Percentiles rank a stretch among this genome's conserved stretches.
Conservation (phyloP, 257 asterid genomes). For the Rubia yunnanensis region DNA sequence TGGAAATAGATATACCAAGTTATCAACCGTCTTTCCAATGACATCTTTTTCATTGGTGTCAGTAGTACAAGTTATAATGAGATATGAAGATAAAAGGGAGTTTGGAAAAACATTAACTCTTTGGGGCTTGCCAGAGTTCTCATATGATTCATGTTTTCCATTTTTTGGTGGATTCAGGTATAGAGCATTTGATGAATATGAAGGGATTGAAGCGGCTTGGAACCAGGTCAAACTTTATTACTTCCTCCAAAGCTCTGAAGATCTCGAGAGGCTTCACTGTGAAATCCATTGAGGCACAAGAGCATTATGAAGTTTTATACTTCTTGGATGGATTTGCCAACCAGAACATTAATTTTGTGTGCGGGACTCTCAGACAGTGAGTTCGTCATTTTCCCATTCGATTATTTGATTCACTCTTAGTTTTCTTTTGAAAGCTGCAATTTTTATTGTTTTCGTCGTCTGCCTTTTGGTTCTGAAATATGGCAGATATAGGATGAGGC, state of each 20-base stretch:
- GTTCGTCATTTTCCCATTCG: background rate
- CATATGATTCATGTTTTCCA: too few species aligned
- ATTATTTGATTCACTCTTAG: background rate
- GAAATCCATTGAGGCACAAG: constrained; percentile 46
- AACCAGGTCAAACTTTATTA: constrained; percentile 41
- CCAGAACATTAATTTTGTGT: constrained; percentile 45
- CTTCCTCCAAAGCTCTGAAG: constrained; percentile 43
- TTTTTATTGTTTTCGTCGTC: background rate
- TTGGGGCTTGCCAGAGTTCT: background rate
- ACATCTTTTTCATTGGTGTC: constrained; percentile 12
- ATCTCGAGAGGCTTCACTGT: constrained; percentile 43
- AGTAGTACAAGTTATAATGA: too few species aligned
- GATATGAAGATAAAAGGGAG: constrained; percentile 1
- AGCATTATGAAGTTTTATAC: constrained; percentile 41
- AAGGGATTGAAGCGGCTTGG: constrained; percentile 52
- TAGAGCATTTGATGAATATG: constrained; percentile 46
- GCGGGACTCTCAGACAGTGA: constrained; percentile 45
- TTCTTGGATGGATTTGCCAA: constrained; percentile 46
- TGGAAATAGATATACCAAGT: background rate
- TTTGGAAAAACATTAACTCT: background rate
- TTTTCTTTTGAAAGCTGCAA: background rate
- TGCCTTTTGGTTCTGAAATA: constrained; percentile 2
- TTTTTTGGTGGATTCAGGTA: constrained; percentile 27
- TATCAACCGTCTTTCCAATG: constrained; percentile 8
- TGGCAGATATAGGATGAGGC: constrained; percentile 38